Percentiles rank a stretch among this genome's conserved stretches.
Conservation (phyloP, 2,329 filamentous ascomycete genomes). For the Daldinia eschscholtzii region DNA sequence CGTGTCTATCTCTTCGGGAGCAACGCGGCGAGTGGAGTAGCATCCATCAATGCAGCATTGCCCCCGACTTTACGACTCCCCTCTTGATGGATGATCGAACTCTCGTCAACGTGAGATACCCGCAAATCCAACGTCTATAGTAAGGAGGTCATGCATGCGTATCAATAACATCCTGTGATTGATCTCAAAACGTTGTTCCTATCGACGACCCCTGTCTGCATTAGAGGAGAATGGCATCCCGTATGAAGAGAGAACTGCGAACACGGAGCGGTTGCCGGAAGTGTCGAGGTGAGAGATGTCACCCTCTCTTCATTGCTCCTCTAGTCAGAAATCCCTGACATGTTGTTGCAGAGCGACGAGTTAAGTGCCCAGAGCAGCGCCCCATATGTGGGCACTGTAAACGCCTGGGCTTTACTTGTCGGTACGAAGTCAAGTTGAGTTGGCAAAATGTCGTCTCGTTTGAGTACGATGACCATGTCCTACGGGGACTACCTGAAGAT, state of each 20-base stretch:
- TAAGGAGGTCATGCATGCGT: not conserved
- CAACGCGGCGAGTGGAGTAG: not conserved
- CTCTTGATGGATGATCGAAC: not conserved
- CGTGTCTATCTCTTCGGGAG: not conserved
- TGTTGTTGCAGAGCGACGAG: constrained; percentile 36
- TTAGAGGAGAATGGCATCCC: constrained; percentile 14
- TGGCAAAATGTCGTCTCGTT: constrained; percentile 40
- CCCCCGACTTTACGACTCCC: not conserved
- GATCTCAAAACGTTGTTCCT: not conserved
- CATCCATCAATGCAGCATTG: not conserved
- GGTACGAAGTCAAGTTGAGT: constrained; percentile 44
- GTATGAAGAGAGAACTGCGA: constrained; percentile 38
- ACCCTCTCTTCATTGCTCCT: constrained; percentile 3
- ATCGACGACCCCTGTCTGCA: not conserved
- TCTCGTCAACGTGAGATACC: not conserved
- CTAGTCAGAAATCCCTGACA: constrained; percentile 8
- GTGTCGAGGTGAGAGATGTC: constrained; percentile 42
- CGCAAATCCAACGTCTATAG: not conserved
- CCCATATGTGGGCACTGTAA: constrained; percentile 44
- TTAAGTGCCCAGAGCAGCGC: constrained; percentile 47
- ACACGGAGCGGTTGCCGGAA: constrained; percentile 44
- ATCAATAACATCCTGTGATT: not conserved
- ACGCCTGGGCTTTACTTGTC: constrained; percentile 43
- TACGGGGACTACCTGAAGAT: constrained; percentile 24
- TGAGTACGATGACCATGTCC: not conserved